phyloP scores from a whole-genome alignment of 1,284 basidiomycete genomes.

The Apiotrichum gamsii region DNA sequence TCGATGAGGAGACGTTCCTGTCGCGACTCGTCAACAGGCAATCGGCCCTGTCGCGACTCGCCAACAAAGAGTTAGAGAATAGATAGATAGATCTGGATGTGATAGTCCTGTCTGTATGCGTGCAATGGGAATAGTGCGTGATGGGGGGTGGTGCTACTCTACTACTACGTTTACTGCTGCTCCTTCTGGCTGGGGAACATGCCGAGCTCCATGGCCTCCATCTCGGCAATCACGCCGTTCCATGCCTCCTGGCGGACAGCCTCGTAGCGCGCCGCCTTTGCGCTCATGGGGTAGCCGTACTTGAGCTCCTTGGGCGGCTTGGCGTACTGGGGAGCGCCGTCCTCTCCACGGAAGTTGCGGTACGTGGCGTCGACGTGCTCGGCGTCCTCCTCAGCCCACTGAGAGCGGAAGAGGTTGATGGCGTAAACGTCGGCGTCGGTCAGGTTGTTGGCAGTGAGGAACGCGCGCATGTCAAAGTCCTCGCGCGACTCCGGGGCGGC shows the following conservation, averaged over 20 bases:
- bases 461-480: constrained; percentile 28
- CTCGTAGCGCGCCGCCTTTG: constrained; percentile 23
- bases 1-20: too few species aligned
- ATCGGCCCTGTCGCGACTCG: too few species aligned
- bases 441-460: constrained; percentile 16
- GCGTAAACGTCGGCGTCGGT: constrained; percentile 22
- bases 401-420: constrained; percentile 31
- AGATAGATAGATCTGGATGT: too few species aligned
- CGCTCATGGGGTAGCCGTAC: constrained; percentile 37
- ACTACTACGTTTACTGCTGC: not conserved
- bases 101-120: too few species aligned
- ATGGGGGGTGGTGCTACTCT: not conserved
- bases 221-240: constrained; percentile 23
- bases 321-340: constrained; percentile 61
- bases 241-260: constrained; percentile 26
- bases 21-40: too few species aligned
- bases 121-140: not conserved
- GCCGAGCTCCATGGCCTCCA: constrained; percentile 9
- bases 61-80: too few species aligned
- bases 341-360: constrained; percentile 18
- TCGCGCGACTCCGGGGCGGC: constrained; percentile 18
- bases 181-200: not conserved
- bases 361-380: constrained; percentile 29
- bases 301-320: constrained; percentile 52
- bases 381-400: constrained; percentile 30